Evolutionary conservation across 1,284 basidiomycete species (phyloP).

Genomic region (Chondrostereum purpureum): DNA sequence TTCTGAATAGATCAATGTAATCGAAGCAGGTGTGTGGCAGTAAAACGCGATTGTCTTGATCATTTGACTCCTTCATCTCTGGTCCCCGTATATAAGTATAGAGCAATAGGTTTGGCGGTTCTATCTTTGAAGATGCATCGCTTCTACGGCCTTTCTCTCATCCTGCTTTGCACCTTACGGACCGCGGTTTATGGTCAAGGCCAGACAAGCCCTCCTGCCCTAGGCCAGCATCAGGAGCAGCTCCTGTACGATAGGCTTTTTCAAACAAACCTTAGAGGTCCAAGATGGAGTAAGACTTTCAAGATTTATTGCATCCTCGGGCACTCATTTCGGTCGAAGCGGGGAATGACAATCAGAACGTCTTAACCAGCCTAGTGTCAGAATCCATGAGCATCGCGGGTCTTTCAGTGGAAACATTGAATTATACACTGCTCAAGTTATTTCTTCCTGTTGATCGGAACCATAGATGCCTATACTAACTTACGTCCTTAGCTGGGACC

Average conservation of each 20-base stretch:
- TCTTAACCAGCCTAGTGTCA: conserved; percentile 19
- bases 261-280: conserved; percentile 23
- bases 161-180: too few species aligned
- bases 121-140: too few species aligned
- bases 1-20: too few species aligned
- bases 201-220: background rate
- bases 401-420: conserved; percentile 18
- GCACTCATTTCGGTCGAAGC: conserved; percentile 13
- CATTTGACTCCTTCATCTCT: too few species aligned
- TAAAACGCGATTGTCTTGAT: too few species aligned
- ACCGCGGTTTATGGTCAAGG: background rate
- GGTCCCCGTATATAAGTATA: too few species aligned
- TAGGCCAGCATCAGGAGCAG: conserved; percentile 17
- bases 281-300: conserved; percentile 21
- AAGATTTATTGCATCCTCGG: background rate
- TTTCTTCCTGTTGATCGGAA: background rate
- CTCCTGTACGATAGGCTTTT: conserved; percentile 20
- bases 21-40: too few species aligned
- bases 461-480: conserved; percentile 2
- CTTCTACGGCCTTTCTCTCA: too few species aligned
- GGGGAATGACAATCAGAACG: conserved; percentile 25
- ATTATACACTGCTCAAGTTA: conserved; percentile 21
- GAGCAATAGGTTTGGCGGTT: too few species aligned
- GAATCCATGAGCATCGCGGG: conserved; percentile 20
- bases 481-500: conserved; percentile 19